These are phyloP conservation scores for Suillus cothurnatus DNA, from an alignment of 768 basidiomycete species.

Conservation along the genomic window DNA sequence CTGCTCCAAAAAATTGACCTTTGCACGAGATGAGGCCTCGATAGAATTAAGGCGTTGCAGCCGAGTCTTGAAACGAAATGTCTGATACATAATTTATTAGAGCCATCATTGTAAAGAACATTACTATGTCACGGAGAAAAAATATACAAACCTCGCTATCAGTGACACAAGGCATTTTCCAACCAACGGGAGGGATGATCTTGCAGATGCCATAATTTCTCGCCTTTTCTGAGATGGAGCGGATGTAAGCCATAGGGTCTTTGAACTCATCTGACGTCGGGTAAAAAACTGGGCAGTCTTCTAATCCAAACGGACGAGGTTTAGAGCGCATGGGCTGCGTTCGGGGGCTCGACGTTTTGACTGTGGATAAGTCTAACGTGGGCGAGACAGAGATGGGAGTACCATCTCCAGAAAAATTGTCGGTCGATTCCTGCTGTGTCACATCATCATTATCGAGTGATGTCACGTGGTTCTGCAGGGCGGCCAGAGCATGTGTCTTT, in stretches of 20 bases:
- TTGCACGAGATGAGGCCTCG: conserved; percentile 95
- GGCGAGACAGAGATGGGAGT: conserved; percentile 65
- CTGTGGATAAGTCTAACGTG: conserved; percentile 64
- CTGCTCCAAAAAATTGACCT: conserved; percentile 96
- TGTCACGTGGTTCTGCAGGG: conserved; percentile 67
- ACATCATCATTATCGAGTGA: conserved; percentile 55
- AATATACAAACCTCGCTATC: conserved; percentile 79
- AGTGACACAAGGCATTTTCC: conserved; percentile 96
- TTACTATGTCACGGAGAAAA: conserved; percentile 16
- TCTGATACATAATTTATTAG: conserved; percentile 40
- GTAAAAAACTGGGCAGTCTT: conserved; percentile 88
- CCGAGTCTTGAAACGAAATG: conserved; percentile 94
- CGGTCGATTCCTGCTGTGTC: conserved; percentile 40
- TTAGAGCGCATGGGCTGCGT: conserved; percentile 39
- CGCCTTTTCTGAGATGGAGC: conserved; percentile 71
- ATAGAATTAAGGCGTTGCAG: conserved; percentile 94
- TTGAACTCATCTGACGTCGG: conserved; percentile 91
- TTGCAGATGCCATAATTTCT: conserved; percentile 90
- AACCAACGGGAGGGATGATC: conserved; percentile 88
- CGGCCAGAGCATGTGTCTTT: conserved; percentile 84
- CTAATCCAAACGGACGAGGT: conserved; percentile 80
- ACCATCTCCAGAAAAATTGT: conserved; percentile 50
- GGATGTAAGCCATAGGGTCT: conserved; percentile 94
- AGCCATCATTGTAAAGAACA: conserved; percentile 27
- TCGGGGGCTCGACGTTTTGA: conserved; percentile 66